Conservation (phyloP, 2,329 filamentous ascomycete genomes). For the Sclerotinia borealis region DNA sequence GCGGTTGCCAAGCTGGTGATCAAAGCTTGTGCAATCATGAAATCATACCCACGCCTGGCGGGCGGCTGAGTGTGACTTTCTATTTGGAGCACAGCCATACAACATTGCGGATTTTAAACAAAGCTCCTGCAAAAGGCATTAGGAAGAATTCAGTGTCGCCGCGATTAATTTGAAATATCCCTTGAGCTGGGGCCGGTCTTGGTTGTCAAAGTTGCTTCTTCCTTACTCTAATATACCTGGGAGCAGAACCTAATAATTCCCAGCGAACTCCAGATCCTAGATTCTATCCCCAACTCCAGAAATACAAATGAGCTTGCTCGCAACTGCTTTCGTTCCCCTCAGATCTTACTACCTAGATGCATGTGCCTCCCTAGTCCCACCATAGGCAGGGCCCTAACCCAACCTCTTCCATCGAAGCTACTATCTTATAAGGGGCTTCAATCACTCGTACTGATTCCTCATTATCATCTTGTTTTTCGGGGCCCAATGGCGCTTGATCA, state of each 20-base stretch:
- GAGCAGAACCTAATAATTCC: not conserved
- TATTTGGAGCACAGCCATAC: not conserved
- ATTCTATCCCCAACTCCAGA: not conserved
- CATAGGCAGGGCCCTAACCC: conserved; percentile 58
- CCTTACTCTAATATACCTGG: not conserved
- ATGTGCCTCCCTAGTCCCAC: conserved; percentile 45
- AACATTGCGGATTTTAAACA: not conserved
- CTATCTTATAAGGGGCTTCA: conserved; percentile 65
- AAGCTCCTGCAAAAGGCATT: not conserved
- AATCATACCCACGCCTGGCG: not conserved
- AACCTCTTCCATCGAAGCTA: conserved; percentile 56
- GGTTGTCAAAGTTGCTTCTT: not conserved
- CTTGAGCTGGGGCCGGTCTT: not conserved
- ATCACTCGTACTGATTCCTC: conserved; percentile 34
- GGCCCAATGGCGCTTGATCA: conserved; percentile 72
- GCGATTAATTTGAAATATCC: not conserved
- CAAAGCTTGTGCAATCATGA: not conserved
- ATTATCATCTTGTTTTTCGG: conserved; percentile 56
- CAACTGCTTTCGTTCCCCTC: not conserved
- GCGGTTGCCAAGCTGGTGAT: conserved; percentile 6
- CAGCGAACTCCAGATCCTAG: conserved; percentile 6
- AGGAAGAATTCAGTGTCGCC: not conserved
- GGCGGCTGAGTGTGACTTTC: not conserved
- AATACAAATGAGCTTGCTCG: not conserved
- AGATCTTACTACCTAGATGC: conserved; percentile 14